phyloP scores from a whole-genome alignment of 2,329 filamentous ascomycete genomes.

The Colletotrichum salicis region DNA sequence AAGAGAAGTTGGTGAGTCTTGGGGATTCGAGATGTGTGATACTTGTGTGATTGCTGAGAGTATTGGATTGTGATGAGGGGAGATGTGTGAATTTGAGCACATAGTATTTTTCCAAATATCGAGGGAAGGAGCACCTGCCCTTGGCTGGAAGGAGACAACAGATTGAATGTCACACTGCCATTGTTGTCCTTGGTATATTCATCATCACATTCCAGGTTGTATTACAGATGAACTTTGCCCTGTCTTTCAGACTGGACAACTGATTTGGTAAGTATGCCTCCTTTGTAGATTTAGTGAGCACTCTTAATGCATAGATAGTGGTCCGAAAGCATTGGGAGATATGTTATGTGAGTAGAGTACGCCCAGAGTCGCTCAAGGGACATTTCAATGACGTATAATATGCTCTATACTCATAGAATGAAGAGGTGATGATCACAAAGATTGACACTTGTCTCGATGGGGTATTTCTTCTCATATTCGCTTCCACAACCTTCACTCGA shows the following conservation, averaged over 20 bases:
- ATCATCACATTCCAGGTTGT: neutral
- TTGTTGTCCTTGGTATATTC: neutral
- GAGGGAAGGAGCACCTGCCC: neutral
- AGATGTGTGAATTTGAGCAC: neutral
- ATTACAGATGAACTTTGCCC: neutral
- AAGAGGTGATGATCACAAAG: neutral
- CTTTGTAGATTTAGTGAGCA: neutral
- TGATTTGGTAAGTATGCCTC: neutral
- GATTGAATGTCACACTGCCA: neutral
- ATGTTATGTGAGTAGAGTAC: neutral
- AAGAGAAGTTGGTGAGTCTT: neutral
- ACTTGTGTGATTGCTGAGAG: neutral
- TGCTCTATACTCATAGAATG: neutral
- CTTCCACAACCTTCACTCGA: neutral
- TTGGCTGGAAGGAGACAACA: neutral
- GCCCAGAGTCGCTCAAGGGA: too few species aligned
- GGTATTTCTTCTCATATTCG: too few species aligned
- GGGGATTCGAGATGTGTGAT: neutral
- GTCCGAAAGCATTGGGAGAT: neutral
- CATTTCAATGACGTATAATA: neutral
- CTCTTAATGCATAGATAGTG: neutral
- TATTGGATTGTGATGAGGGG: neutral
- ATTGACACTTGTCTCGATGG: neutral
- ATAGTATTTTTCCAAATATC: neutral
- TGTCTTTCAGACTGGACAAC: neutral